Conservation (phyloP, 768 basidiomycete species). For the Trametes cingulata region DNA sequence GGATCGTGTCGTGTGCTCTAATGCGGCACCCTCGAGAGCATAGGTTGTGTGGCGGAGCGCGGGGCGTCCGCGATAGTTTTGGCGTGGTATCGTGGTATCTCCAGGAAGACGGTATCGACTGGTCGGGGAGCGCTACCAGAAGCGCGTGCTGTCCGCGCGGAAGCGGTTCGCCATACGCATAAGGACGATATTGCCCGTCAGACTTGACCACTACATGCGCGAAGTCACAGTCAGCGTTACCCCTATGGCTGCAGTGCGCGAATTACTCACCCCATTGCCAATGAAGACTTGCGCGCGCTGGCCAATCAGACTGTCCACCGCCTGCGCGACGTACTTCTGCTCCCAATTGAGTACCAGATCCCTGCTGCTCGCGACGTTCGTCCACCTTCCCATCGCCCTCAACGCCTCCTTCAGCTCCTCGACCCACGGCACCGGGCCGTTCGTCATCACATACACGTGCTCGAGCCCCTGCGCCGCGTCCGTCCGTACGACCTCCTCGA, state of each 20-base stretch:
- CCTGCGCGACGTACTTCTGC: constrained; percentile 56
- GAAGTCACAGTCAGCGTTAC: background rate
- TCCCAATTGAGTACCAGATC: constrained; percentile 58
- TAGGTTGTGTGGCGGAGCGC: no score
- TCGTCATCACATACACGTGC: constrained; percentile 65
- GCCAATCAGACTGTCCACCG: constrained; percentile 68
- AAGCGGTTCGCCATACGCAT: constrained; percentile 41
- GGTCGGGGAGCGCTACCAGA: constrained; percentile 27
- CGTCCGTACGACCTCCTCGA: constrained; percentile 30
- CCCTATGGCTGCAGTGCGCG: no score
- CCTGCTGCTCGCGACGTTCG: constrained; percentile 50
- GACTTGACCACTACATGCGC: constrained; percentile 45
- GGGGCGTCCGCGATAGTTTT: no score
- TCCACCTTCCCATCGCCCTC: constrained; percentile 41
- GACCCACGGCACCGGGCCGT: constrained; percentile 55
- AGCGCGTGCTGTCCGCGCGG: constrained; percentile 38
- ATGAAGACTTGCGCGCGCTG: constrained; percentile 64
- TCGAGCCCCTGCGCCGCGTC: constrained; percentile 34
- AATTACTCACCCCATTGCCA: constrained; percentile 66
- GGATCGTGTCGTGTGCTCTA: no score
- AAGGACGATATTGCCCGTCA: constrained; percentile 50
- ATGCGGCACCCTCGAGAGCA: no score
- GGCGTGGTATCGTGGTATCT: no score
- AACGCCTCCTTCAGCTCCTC: constrained; percentile 45
- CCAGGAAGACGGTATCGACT: background rate